phyloP scores from a whole-genome alignment of 2,329 filamentous ascomycete genomes.

The Ilyonectria robusta region DNA sequence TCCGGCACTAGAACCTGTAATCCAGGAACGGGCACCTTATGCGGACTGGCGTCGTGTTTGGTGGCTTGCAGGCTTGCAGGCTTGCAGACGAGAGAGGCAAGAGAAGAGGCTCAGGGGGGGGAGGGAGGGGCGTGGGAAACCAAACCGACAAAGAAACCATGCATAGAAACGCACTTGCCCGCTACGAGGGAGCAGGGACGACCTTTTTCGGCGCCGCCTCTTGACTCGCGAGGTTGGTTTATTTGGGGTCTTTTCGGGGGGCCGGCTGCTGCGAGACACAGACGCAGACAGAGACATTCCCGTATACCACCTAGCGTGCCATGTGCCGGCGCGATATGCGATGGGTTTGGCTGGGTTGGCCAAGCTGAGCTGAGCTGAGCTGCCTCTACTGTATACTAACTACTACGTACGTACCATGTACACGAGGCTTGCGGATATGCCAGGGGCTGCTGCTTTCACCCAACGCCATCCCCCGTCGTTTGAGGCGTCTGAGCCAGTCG shows the following conservation, averaged over 20 bases:
- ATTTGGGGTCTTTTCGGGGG: no score
- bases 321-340: neutral
- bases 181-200: neutral
- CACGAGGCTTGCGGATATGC: neutral
- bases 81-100: neutral
- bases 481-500: neutral
- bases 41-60: neutral
- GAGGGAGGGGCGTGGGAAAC: no score
- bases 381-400: no score
- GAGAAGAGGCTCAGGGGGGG: no score
- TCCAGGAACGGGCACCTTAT: neutral
- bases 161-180: neutral
- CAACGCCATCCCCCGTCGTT: neutral
- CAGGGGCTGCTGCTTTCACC: neutral
- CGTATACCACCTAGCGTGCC: neutral
- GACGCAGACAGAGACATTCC: neutral
- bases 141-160: constrained; percentile 3
- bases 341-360: neutral
- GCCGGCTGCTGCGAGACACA: neutral
- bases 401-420: neutral
- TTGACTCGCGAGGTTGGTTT: constrained; percentile 6
- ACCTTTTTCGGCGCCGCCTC: neutral
- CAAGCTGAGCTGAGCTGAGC: no score
- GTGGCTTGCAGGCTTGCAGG: neutral
- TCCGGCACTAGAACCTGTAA: constrained; percentile 1